Evolutionary conservation across 495 filamentous ascomycete genomes (phyloP).

Genomic region (Bacidia rubella): DNA sequence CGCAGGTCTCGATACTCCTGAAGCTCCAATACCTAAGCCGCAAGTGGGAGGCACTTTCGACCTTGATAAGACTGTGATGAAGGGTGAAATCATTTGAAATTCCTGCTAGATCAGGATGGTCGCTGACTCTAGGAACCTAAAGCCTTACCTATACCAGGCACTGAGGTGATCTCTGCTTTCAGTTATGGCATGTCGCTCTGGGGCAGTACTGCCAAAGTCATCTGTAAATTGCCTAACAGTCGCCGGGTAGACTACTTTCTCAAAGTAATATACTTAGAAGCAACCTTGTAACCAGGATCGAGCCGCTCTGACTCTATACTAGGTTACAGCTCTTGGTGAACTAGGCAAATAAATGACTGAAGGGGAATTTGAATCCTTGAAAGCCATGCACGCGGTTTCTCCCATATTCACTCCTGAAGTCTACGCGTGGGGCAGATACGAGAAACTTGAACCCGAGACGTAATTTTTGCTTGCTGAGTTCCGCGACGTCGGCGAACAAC

Average conservation of each 20-base stretch:
- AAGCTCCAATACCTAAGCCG: not conserved
- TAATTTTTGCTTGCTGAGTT: slow-evolving; percentile 1
- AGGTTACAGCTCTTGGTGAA: slow-evolving; percentile 3
- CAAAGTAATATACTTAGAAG: slow-evolving; percentile 15
- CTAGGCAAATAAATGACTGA: slow-evolving; percentile 23
- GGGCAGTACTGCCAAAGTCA: slow-evolving; percentile 24
- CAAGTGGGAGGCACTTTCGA: not conserved
- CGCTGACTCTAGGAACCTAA: not conserved
- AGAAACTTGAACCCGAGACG: not conserved
- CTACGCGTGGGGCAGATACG: slow-evolving; percentile 31
- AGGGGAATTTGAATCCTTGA: slow-evolving; percentile 35
- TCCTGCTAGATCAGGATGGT: not conserved
- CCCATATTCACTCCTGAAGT: slow-evolving; percentile 34
- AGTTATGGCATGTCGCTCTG: slow-evolving; percentile 15
- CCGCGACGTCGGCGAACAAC: not conserved
- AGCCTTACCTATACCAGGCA: slow-evolving; percentile 9
- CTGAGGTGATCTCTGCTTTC: slow-evolving; percentile 2
- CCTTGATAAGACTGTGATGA: not conserved
- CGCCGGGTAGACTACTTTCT: slow-evolving; percentile 24
- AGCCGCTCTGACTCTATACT: not conserved
- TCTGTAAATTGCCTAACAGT: slow-evolving; percentile 19
- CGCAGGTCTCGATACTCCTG: not conserved
- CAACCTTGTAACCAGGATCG: not conserved
- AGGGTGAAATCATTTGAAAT: not conserved
- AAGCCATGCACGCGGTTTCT: slow-evolving; percentile 25